Evolutionary conservation across 345 rosid species (phyloP).

Genomic region (Xanthoceras sorbifolium): DNA sequence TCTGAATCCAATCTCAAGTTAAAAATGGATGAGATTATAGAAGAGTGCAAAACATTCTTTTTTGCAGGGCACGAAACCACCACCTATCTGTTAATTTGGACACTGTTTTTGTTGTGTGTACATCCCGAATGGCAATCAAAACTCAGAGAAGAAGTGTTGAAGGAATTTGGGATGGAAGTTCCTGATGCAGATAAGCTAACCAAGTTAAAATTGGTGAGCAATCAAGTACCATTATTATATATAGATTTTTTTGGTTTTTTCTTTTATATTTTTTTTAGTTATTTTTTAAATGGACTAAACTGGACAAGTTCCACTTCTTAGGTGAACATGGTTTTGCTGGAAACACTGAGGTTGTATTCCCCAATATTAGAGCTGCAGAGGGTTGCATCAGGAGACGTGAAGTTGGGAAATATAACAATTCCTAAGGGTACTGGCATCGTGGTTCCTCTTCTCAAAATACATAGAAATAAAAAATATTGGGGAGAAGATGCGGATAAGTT

Average conservation of each 20-base stretch:
- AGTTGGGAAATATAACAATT: constrained; percentile 44
- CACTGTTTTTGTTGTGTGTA: constrained; percentile 46
- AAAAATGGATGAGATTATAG: constrained; percentile 48
- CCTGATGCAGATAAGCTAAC: constrained; percentile 43
- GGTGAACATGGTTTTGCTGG: constrained; percentile 67
- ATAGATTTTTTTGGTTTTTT: background rate
- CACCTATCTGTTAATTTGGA: constrained; percentile 53
- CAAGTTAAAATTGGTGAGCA: constrained; percentile 47
- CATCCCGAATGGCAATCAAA: constrained; percentile 61
- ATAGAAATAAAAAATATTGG: constrained; percentile 49
- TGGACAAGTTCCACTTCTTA: constrained; percentile 9
- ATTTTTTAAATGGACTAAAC: background rate
- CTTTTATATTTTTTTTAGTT: background rate
- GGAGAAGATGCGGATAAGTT: constrained; percentile 63
- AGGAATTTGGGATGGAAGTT: constrained; percentile 37
- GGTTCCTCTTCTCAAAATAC: constrained; percentile 38
- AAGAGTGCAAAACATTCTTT: constrained; percentile 67
- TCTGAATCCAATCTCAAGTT: constrained; percentile 17
- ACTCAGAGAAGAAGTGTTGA: constrained; percentile 55
- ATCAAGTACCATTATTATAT: background rate
- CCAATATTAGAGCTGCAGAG: constrained; percentile 37
- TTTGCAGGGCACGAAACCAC: constrained; percentile 51
- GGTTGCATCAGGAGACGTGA: constrained; percentile 41
- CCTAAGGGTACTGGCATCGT: constrained; percentile 39
- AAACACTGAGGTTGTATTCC: constrained; percentile 57